Evolutionary conservation across 306 rosid genomes (phyloP).

Genomic region (Prosopis cineraria): DNA sequence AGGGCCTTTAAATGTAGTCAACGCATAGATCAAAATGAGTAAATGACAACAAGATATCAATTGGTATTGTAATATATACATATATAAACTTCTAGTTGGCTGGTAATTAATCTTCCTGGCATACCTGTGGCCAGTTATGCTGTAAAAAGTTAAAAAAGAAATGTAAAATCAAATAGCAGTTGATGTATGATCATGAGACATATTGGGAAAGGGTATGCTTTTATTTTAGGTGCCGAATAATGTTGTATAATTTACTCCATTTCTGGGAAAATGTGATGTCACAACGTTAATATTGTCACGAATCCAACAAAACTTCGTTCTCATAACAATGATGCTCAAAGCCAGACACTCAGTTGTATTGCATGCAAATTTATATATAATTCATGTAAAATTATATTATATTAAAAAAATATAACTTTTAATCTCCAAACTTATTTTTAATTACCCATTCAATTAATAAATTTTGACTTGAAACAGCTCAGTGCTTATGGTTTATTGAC

Average conservation of each 20-base stretch:
- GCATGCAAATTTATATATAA: neutral
- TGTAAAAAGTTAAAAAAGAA: neutral
- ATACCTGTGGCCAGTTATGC: neutral
- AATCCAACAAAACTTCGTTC: neutral
- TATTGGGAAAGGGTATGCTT: neutral
- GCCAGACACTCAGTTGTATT: slow-evolving; percentile 32
- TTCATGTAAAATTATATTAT: no score
- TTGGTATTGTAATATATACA: neutral
- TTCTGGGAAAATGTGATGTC: neutral
- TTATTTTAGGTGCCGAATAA: no score
- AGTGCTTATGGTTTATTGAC: no score
- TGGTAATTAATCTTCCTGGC: neutral
- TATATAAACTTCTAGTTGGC: neutral
- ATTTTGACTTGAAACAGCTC: no score
- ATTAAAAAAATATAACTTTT: no score
- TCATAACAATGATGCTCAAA: slow-evolving; percentile 13
- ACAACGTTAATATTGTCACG: no score
- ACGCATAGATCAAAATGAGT: neutral
- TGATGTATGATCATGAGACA: slow-evolving; percentile 1
- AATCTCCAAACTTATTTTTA: no score
- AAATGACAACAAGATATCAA: neutral
- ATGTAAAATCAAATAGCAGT: neutral
- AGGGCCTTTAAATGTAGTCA: neutral
- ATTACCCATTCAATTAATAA: no score
- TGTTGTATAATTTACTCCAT: no score